Conservation (phyloP, 2,329 filamentous ascomycete species). For the Cercospora zeae-maydis region DNA sequence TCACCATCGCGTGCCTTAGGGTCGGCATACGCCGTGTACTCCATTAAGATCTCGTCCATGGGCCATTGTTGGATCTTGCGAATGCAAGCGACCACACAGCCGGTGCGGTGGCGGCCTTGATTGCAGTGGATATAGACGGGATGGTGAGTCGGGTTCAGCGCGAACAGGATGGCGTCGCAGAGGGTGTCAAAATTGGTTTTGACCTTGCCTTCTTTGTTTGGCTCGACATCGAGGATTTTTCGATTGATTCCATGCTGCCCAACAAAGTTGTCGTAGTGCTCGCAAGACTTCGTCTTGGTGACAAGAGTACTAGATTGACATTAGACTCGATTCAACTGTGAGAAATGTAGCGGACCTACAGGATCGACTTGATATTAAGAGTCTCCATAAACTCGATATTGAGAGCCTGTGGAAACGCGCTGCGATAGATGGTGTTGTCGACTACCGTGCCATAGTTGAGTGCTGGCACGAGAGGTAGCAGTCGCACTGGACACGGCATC, state of each 20-base stretch:
- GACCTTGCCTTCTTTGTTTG: conserved; percentile 75
- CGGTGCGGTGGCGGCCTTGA: conserved; percentile 89
- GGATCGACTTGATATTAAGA: conserved; percentile 71
- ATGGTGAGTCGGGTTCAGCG: conserved; percentile 69
- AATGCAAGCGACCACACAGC: conserved; percentile 78
- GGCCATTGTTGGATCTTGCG: conserved; percentile 70
- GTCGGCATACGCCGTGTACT: conserved; percentile 64
- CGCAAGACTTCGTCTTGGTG: conserved; percentile 40
- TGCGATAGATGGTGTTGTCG: conserved; percentile 71
- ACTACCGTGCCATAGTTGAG: conserved; percentile 74
- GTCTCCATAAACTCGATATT: conserved; percentile 67
- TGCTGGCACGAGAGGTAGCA: conserved; percentile 49
- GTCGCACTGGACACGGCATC: conserved; percentile 33
- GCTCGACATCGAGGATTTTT: conserved; percentile 70
- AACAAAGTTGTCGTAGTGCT: conserved; percentile 60
- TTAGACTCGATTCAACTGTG: conserved; percentile 37
- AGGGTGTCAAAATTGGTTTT: conserved; percentile 63
- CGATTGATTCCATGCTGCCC: conserved; percentile 65
- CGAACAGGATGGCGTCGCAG: conserved; percentile 64
- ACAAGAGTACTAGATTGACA: conserved; percentile 47
- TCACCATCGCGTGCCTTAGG: conserved; percentile 50
- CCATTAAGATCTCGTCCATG: conserved; percentile 59
- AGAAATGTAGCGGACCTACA: conserved; percentile 51
- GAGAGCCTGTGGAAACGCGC: conserved; percentile 69
- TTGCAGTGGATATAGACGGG: conserved; percentile 89